phyloP scores from a whole-genome alignment of 176 grass and related monocot species.

The Metroxylon sagu region DNA sequence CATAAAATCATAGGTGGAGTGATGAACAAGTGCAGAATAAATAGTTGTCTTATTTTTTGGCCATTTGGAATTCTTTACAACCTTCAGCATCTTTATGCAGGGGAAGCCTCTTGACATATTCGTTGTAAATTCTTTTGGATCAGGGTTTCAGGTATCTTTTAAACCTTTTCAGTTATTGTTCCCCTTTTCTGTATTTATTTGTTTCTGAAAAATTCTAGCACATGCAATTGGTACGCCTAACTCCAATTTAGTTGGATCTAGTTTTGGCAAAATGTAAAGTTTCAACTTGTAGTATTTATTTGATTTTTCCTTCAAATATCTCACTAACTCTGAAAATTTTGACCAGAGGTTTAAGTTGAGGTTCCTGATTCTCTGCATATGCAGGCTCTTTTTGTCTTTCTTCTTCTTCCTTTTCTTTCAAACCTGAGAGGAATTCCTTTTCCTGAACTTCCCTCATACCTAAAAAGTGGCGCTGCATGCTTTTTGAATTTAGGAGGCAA shows the following conservation, averaged over 20 bases:
- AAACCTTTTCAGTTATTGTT: background rate
- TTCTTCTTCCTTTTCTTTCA: constrained; percentile 80
- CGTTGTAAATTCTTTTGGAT: constrained; percentile 89
- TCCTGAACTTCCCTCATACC: constrained; percentile 56
- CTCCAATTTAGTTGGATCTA: no score
- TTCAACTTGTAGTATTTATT: no score
- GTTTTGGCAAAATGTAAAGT: no score
- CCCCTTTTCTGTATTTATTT: no score
- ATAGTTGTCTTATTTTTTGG: no score
- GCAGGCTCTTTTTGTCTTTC: constrained; percentile 91
- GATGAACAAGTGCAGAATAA: no score
- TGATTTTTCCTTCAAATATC: no score
- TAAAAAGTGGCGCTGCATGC: constrained; percentile 68
- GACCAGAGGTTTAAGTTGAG: constrained; percentile 13
- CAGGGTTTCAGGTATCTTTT: constrained; percentile 81
- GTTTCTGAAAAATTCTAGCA: no score
- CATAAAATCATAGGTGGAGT: no score
- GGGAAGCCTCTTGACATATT: constrained; percentile 89
- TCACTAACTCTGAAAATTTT: constrained; percentile 2
- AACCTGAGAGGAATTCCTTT: constrained; percentile 85
- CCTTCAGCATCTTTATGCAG: constrained; percentile 26
- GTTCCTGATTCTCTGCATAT: constrained; percentile 18
- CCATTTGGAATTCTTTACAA: no score
- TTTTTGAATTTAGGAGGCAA: constrained; percentile 79
- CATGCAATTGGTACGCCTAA: no score